Evolutionary conservation across 2,329 filamentous ascomycete species (phyloP).

Genomic region (Neocatenulostroma microsporum): DNA sequence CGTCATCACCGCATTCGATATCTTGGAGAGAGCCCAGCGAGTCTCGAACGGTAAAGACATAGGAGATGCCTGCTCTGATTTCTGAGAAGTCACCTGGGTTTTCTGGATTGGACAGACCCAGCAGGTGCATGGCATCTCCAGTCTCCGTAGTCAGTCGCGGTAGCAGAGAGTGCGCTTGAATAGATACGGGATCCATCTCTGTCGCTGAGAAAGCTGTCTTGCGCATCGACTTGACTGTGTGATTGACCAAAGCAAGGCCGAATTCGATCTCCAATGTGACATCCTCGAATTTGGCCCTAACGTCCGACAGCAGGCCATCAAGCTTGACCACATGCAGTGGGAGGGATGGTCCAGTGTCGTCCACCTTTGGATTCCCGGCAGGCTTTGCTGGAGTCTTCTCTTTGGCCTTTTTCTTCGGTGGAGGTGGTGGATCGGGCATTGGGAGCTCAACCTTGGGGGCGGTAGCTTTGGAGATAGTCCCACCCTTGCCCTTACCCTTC

Average conservation of each 20-base stretch:
- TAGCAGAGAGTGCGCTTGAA: background rate
- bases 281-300: too few relatives aligned
- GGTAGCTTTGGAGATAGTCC: slow-evolving; percentile 1
- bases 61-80: too few relatives aligned
- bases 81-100: too few relatives aligned
- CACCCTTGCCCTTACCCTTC: slow-evolving; percentile 6
- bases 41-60: too few relatives aligned
- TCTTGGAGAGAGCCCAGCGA: background rate
- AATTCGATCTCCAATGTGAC: too few relatives aligned
- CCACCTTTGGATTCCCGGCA: too few relatives aligned
- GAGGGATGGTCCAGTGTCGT: too few relatives aligned
- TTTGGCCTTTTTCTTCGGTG: background rate
- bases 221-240: background rate
- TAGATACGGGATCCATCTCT: background rate
- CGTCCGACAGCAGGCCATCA: too few relatives aligned
- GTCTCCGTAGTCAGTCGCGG: slow-evolving; percentile 1
- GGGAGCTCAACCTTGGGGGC: slow-evolving; percentile 1
- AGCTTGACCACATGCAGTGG: too few relatives aligned
- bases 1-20: background rate
- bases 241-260: background rate
- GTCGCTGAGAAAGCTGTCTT: background rate
- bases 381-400: background rate
- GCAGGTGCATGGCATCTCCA: background rate
- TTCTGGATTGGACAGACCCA: background rate
- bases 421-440: slow-evolving; percentile 4